Evolutionary conservation across 108 stramenopile genomes (phyloP), one percentile per base, ranked within the genome.

Genomic region (Cyclotella kingstonii): DNA sequence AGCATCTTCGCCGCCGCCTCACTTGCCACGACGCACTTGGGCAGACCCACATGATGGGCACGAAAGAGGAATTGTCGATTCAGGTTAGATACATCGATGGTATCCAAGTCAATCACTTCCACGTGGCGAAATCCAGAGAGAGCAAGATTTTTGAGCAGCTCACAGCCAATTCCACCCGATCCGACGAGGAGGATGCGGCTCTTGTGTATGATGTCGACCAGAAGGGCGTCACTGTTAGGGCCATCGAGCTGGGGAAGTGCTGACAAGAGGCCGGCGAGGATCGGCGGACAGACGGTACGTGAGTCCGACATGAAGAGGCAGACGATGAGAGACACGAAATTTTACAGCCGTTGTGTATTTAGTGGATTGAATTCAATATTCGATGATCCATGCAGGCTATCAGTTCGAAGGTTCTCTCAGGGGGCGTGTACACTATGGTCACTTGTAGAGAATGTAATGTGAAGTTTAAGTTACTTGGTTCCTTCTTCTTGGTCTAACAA

Each of bases 51-150:
- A 60, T 93, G 90, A 17, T 85, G 77, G 26, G 72, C 47, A 17
- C 98, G 84, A 67, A 96, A 99, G 0, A 96, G 79, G 30, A 96
- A 89, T 62, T 97, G 97, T 46, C 98, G 86, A 79, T 99, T 99
- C 54, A 99, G 74, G 76, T 99, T 99, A 43, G 93, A 93, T 15
- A 99, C 87, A 70, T 99, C 99, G 67, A 99, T 98, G 40, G 98
- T 95, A 64, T 99, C 99, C 35, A 99, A 63, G 80, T 99, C 99
- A 62, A 98, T 94, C 23, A 97, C 91, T 54, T 95, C 75, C 26
- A 98, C 91, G 48, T 91, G 57, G 7, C 78, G 80, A 79, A 98
- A 96, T 14, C 95, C 98, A 5, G 67, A 77, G 14, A 98, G 82
- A 2, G 97, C 94, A 21, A 99, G 86, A 74, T 98, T 90, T 73